Base-by-base conservation (phyloP, 345 rosid species). In the Lepidium didymum region DNA sequence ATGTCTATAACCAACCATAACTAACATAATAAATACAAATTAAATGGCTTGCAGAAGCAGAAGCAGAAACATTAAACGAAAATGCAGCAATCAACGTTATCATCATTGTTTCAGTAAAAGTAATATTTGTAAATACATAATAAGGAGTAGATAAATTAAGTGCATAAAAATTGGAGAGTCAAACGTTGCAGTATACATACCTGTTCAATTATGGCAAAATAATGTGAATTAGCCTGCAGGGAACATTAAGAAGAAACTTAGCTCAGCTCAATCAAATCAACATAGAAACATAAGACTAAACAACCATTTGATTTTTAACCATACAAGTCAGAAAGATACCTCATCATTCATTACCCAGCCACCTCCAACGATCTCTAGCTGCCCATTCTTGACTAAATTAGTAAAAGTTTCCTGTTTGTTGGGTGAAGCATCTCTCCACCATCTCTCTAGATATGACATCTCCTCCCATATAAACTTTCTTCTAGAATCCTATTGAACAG, bases 291-390 rank as follows among this genome's bases (percentile, higher is more conserved):
- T 11, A 13, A 8, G 10, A 21, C 10, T 10, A 59, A 40, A 64
- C 61, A 56, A 46, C 12, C 19, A 41, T 23, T 35, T 36, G 0
- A 11, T n/a, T 40, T 5, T 13, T 8, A n/a, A 21, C 37, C n/a
- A 29, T 37, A 31, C 25, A 51, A 70, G 60, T 64, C 61, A 44
- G 46, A 36, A 8, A 29, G 49, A 44, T 80, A 91, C 99, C 99
- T 94, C 99, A 78, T 91, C 99, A 56, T 91, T 94, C 99, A 94
- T 94, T 12, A 94, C 99, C 99, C 99, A 94, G 43, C 99, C 99
- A 80, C 99, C 99, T 62, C 99, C 97, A 65, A 94, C 99, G 42
- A 94, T 89, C 67, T 94, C 99, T 70, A 94, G 57, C 85, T 91
- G 99, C 15, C 99, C 99, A 74, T 83, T 86, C 74, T 85, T 85